phyloP scores from a whole-genome alignment of 2,329 filamentous ascomycete species.

The Fusarium siculi region DNA sequence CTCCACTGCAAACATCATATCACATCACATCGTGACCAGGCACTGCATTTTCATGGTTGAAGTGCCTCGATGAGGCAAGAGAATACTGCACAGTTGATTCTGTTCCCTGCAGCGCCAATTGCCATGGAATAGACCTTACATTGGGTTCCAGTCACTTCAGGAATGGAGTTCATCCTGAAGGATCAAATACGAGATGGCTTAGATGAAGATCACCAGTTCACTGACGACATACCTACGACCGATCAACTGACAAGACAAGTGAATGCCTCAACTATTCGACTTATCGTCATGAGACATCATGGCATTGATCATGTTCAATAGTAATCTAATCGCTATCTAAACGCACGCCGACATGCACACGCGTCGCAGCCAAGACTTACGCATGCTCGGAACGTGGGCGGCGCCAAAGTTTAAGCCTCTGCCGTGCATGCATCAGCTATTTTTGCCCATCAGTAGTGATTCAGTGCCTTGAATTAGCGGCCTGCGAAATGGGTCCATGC shows the following conservation, averaged over 20 bases:
- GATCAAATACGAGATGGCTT: not conserved
- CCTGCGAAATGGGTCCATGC: not conserved
- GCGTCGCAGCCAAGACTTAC: not conserved
- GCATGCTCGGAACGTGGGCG: not conserved
- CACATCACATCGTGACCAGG: not conserved
- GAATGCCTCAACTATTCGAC: not conserved
- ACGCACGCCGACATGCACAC: not conserved
- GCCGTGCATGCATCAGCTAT: not conserved
- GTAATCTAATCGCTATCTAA: not conserved
- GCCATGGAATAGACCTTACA: fast-evolving
- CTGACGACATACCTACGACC: not conserved
- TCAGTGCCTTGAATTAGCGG: not conserved
- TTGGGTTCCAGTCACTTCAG: not conserved
- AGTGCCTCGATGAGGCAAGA: fast-evolving
- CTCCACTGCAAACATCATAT: not conserved
- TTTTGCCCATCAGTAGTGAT: not conserved
- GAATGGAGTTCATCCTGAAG: not conserved
- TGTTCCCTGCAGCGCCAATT: fast-evolving
- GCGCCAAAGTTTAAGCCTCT: not conserved
- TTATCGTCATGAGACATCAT: not conserved
- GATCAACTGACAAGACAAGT: not conserved
- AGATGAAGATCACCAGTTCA: not conserved
- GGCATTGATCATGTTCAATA: too few species aligned
- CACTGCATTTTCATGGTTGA: not conserved
- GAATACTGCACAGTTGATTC: fast-evolving